A percentile compares a stretch with the other conserved stretches of the same genome.
Conservation (phyloP, 164 flowering plant genomes). For the Pachysandra terminalis region DNA sequence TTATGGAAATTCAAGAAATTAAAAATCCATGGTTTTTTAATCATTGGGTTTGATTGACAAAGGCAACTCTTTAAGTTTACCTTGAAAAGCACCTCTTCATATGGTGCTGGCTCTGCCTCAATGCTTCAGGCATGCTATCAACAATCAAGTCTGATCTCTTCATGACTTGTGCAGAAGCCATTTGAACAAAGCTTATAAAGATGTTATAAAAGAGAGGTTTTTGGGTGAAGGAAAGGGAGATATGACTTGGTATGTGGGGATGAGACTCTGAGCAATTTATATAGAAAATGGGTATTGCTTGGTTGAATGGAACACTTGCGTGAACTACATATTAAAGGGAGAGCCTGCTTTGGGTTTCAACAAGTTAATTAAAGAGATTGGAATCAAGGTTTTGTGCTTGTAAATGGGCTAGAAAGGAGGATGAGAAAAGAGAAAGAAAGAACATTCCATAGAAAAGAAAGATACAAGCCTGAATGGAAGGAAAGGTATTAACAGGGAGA, state of each 20-base stretch:
- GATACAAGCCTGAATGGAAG: slow-evolving; percentile 23
- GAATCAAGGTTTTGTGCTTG: slow-evolving; percentile 2
- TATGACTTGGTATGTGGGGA: background rate
- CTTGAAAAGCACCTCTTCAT: slow-evolving; percentile 80
- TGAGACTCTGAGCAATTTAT: slow-evolving; percentile 11
- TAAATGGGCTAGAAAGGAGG: slow-evolving; percentile 5
- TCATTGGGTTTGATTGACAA: too few species aligned
- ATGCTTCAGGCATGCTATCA: slow-evolving; percentile 80
- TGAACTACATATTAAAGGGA: background rate
- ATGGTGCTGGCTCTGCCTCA: slow-evolving; percentile 63
- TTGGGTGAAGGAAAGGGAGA: background rate
- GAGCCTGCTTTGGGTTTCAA: background rate
- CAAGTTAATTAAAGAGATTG: slow-evolving; percentile 5
- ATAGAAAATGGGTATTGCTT: slow-evolving; percentile 1
- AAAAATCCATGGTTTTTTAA: too few species aligned
- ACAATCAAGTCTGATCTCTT: slow-evolving; percentile 58
- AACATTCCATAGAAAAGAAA: slow-evolving; percentile 21
- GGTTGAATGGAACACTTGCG: background rate
- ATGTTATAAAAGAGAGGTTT: background rate
- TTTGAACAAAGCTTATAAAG: slow-evolving; percentile 13
- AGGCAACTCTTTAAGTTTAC: slow-evolving; percentile 19
- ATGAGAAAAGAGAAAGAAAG: slow-evolving; percentile 23
- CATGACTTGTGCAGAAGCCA: slow-evolving; percentile 40
- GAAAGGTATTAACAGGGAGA: slow-evolving; percentile 22
- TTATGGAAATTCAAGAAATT: background rate